A percentile compares a stretch with the other conserved stretches of the same genome.
Evolutionary conservation across 345 rosid species (phyloP).

Genomic region (Euphorbia lathyris): DNA sequence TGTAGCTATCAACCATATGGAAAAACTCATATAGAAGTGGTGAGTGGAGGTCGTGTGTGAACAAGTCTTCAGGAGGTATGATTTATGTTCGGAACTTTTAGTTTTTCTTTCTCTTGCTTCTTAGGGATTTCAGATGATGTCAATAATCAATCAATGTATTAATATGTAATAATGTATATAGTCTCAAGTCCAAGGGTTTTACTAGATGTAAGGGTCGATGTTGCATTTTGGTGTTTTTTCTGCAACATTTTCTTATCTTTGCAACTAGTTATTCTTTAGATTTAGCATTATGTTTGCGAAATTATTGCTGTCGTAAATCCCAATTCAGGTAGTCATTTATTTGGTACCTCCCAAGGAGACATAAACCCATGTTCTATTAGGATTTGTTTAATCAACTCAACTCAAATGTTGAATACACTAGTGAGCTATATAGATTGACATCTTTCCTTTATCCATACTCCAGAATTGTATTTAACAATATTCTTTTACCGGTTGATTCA

Average conservation of each 20-base stretch:
- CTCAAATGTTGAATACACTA: neutral
- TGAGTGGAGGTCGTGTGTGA: constrained; percentile 76
- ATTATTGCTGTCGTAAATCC: neutral
- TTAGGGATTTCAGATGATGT: neutral
- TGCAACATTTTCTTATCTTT: neutral
- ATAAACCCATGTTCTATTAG: neutral
- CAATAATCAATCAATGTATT: neutral
- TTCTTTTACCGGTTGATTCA: neutral
- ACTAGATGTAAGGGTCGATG: neutral
- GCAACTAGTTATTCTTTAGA: neutral
- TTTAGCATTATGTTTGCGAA: neutral
- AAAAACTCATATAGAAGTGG: constrained; percentile 73
- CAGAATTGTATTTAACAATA: neutral
- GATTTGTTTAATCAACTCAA: neutral
- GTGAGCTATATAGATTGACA: neutral
- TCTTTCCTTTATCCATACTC: neutral
- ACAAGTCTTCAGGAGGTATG: constrained; percentile 71
- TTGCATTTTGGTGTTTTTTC: neutral
- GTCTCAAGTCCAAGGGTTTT: neutral
- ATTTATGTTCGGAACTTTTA: neutral
- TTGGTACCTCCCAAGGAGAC: too few species aligned
- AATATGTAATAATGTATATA: neutral
- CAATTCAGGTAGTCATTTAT: too few species aligned
- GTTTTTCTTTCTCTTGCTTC: neutral
- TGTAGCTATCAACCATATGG: constrained; percentile 86